These are phyloP conservation scores for Colletotrichum tamarilloi DNA, from an alignment of 2,329 filamentous ascomycete genomes.

Conservation along the genomic window DNA sequence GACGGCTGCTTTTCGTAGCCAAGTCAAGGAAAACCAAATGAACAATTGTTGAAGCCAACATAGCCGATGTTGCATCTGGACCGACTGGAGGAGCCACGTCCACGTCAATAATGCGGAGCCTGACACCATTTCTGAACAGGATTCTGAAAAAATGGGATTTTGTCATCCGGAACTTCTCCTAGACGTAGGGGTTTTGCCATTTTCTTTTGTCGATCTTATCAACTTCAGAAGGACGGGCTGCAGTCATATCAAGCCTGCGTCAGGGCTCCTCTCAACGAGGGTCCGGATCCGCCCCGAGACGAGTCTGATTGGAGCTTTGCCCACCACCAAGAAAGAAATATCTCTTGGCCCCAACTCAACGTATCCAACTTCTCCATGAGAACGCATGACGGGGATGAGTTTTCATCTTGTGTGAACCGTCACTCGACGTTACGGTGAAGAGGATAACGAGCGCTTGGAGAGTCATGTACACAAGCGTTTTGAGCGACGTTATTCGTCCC, in stretches of 20 bases:
- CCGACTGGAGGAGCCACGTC: neutral
- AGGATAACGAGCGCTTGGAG: neutral
- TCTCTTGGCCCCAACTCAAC: neutral
- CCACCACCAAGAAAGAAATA: neutral
- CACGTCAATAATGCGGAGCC: conserved; percentile 3
- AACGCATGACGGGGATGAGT: neutral
- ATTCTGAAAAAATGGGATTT: neutral
- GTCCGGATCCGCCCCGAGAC: neutral
- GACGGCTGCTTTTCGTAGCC: conserved; percentile 4
- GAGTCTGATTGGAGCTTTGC: conserved; percentile 1
- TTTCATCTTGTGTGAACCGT: neutral
- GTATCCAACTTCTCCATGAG: neutral
- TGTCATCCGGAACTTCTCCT: neutral
- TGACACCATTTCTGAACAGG: neutral
- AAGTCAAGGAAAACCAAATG: conserved; percentile 3
- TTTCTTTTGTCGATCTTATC: neutral
- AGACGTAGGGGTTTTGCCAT: neutral
- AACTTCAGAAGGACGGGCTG: neutral
- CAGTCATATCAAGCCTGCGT: neutral
- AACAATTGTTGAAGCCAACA: neutral
- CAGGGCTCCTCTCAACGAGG: neutral
- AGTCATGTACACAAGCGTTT: conserved; percentile 20
- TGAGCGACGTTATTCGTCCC: conserved; percentile 13
- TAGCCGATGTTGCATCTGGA: conserved; percentile 15
- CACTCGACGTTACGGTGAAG: neutral